These are phyloP conservation scores for Malassezia obtusa DNA, from an alignment of 1,284 basidiomycete genomes.

Conservation along the genomic window DNA sequence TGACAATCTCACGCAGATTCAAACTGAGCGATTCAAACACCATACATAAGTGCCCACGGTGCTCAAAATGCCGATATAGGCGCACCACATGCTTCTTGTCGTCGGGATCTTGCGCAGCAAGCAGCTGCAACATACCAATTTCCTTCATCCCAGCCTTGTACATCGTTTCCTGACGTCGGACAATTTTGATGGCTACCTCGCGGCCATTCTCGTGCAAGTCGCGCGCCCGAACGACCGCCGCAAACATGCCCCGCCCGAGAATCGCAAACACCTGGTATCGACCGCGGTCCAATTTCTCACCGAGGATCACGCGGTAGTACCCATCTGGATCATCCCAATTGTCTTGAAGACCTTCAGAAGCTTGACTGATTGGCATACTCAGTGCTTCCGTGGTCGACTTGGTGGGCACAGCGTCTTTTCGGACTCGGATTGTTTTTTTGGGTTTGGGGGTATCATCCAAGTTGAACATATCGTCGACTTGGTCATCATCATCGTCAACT, in stretches of 20 bases:
- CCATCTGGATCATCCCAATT: slow-evolving; percentile 73
- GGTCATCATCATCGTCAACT: slow-evolving; percentile 36
- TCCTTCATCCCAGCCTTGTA: slow-evolving; percentile 92
- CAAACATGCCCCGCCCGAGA: slow-evolving; percentile 97
- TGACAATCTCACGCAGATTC: slow-evolving; percentile 95
- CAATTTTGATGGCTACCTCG: slow-evolving; percentile 96
- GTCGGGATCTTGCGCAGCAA: slow-evolving; percentile 79
- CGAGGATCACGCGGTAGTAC: slow-evolving; percentile 87
- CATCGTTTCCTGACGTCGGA: slow-evolving; percentile 94
- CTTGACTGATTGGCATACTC: neutral
- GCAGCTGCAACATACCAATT: slow-evolving; percentile 72
- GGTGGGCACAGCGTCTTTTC: neutral
- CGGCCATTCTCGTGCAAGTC: slow-evolving; percentile 49
- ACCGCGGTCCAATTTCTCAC: slow-evolving; percentile 78
- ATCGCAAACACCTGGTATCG: slow-evolving; percentile 89
- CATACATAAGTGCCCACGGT: slow-evolving; percentile 87
- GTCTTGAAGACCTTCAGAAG: slow-evolving; percentile 49
- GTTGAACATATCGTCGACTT: slow-evolving; percentile 44
- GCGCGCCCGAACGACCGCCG: slow-evolving; percentile 82
- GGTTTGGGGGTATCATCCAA: slow-evolving; percentile 23
- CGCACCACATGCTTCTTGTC: slow-evolving; percentile 93
- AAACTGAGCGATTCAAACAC: slow-evolving; percentile 83
- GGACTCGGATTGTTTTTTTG: slow-evolving; percentile 29
- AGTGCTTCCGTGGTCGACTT: neutral
- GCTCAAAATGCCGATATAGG: slow-evolving; percentile 85